Conservation (phyloP, 805 yeast genomes). For the Cyberlindnera veronae region DNA sequence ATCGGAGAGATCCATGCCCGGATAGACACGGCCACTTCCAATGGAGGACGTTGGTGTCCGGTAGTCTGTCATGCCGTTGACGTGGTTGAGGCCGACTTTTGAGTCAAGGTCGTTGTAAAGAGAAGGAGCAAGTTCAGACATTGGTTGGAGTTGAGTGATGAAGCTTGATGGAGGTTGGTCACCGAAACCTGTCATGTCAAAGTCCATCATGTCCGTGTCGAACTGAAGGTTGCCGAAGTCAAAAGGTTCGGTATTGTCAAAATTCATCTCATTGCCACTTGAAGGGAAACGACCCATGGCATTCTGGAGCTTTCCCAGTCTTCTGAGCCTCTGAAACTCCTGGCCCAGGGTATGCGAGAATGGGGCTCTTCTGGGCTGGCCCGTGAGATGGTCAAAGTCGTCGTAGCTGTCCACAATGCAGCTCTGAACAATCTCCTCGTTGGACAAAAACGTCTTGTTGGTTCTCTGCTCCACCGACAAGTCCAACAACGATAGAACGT, state of each 20-base stretch:
- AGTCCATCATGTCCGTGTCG: slow-evolving; percentile 7
- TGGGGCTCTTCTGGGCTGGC: slow-evolving; percentile 23
- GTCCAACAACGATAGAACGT: slow-evolving; percentile 49
- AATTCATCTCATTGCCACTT: background rate
- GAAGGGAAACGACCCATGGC: slow-evolving; percentile 1
- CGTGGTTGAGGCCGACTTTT: background rate
- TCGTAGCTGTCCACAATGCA: slow-evolving; percentile 46
- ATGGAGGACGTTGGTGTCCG: slow-evolving; percentile 4
- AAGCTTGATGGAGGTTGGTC: too few relatives aligned
- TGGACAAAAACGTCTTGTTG: slow-evolving; percentile 46
- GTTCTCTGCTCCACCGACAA: slow-evolving; percentile 41
- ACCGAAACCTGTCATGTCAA: slow-evolving; percentile 12
- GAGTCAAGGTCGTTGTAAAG: background rate
- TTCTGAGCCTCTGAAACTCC: slow-evolving; percentile 22
- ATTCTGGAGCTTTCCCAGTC: slow-evolving; percentile 21
- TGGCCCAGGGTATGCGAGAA: slow-evolving; percentile 27
- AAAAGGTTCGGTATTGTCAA: slow-evolving; percentile 4
- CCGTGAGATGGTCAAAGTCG: slow-evolving; percentile 21
- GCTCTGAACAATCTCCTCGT: slow-evolving; percentile 58
- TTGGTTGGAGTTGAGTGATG: slow-evolving; percentile 20
- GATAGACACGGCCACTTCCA: background rate
- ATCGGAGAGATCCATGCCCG: background rate
- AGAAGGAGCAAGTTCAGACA: slow-evolving; percentile 21
- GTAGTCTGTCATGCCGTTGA: background rate
- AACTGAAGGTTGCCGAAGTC: slow-evolving; percentile 11